Evolutionary conservation across 768 basidiomycete species (phyloP).

Genomic region (Panus rudis): DNA sequence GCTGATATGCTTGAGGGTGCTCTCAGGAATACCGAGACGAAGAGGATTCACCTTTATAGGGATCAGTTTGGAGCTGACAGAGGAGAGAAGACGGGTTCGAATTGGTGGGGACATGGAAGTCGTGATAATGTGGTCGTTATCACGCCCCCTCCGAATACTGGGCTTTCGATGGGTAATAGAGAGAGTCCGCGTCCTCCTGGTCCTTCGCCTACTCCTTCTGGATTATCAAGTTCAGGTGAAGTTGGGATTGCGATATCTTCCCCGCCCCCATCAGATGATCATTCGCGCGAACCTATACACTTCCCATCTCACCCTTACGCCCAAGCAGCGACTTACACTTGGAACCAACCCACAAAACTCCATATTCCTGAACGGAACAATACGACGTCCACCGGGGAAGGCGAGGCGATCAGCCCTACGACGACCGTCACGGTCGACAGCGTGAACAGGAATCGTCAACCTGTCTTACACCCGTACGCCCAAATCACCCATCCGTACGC

Average conservation of each 20-base stretch:
- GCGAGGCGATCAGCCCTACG: too few relatives aligned
- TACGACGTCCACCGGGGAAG: too few relatives aligned
- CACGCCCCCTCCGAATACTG: constrained; percentile 9
- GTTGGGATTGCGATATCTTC: constrained; percentile 41
- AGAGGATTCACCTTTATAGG: constrained; percentile 13
- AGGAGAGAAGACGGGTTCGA: neutral
- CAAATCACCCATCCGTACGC: constrained; percentile 18
- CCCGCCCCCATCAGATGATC: constrained; percentile 6
- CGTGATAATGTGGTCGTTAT: constrained; percentile 10
- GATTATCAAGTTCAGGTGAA: constrained; percentile 16
- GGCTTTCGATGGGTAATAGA: constrained; percentile 6
- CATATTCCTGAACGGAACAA: neutral
- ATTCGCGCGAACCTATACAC: constrained; percentile 14
- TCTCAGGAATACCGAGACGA: constrained; percentile 20
- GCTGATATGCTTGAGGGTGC: constrained; percentile 15
- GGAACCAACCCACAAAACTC: neutral
- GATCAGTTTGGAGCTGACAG: constrained; percentile 12
- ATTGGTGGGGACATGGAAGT: too few relatives aligned
- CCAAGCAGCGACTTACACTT: constrained; percentile 17
- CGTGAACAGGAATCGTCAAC: constrained; percentile 15
- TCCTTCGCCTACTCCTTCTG: constrained; percentile 26
- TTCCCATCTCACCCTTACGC: constrained; percentile 33
- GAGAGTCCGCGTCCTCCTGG: too few relatives aligned
- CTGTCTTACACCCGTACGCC: constrained; percentile 21
- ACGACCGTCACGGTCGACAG: constrained; percentile 10